Evolutionary conservation across 2,329 filamentous ascomycete genomes (phyloP), one percentile per base, ranked within the genome.

Genomic region (Blumeria graminis): DNA sequence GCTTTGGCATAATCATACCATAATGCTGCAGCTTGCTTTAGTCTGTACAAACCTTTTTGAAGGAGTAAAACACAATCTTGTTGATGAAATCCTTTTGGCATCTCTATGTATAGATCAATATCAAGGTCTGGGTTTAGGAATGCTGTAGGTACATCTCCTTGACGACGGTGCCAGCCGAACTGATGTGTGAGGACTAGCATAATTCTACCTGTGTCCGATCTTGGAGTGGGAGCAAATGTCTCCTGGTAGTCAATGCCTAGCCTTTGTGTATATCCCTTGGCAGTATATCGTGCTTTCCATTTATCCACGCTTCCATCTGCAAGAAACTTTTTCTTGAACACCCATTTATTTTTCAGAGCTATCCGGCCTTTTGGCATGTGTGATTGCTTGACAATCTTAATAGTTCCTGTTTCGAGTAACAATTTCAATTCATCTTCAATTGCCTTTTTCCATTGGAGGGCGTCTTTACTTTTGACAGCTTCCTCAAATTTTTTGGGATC

Each of bases 281-380:
- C 48, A 32, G 48, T 52, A 32, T 28, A 52, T 14, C 51, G 34
- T 16, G 51, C 51, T 22, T 39, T 54, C 11, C 39, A 54, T 39
- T 54, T 54, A 38, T 54, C 33, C 1, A 54, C 39, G 7, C 39
- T 35, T 33, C 51, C 51, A 18, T 39, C 39, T 1, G 51, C 51
- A 16, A 54, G 33, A 54, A 54, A 39, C 51, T 54, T 54, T 16
- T 39, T 54, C 34, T 54, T 54, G 32, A 54, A 54, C 8, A 38
- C 51, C 34, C 51, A 54, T 16, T 54, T 54, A 18, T 13, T 36
- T 54, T 54, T 54, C n/a, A 54, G 36, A n/a, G 51, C 34, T 22
- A 28, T 54, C 34, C 33, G 51, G 16, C 34, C 51, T 54, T 54
- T 54, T n/a, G 13, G 33, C 39, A 54, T 33, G 5, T 54, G 14